Conservation (phyloP, 768 basidiomycete genomes). For the Agaricus subrufescens region DNA sequence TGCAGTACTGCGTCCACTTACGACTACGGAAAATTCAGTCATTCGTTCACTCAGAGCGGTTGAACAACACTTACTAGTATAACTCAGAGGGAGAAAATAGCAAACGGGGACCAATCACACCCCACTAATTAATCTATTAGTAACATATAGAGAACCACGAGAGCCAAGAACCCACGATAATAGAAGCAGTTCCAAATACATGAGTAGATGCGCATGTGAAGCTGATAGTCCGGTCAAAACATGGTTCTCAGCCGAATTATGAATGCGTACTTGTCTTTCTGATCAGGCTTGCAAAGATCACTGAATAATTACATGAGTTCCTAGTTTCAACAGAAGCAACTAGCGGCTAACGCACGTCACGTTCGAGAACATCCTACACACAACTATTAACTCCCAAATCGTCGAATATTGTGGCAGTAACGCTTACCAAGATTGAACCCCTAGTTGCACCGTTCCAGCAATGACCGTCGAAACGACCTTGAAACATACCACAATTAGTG, state of each 20-base stretch:
- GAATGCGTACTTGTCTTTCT: slow-evolving; percentile 35
- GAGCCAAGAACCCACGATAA: slow-evolving; percentile 44
- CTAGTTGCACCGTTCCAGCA: slow-evolving; percentile 64
- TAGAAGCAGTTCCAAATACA: slow-evolving; percentile 48
- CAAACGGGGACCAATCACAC: slow-evolving; percentile 60
- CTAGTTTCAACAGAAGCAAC: not conserved
- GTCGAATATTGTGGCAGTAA: not conserved
- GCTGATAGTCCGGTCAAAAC: slow-evolving; percentile 20
- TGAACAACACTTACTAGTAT: slow-evolving; percentile 45
- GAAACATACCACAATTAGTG: not conserved
- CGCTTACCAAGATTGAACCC: slow-evolving; percentile 56
- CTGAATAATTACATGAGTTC: slow-evolving; percentile 18
- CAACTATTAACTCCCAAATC: not conserved
- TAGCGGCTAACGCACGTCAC: slow-evolving; percentile 38
- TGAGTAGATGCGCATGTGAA: slow-evolving; percentile 50
- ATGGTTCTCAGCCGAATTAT: not conserved
- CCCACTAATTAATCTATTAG: slow-evolving; percentile 35
- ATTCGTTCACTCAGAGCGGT: not conserved
- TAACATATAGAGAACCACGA: not conserved
- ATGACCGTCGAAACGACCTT: slow-evolving; percentile 52
- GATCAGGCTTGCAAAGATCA: slow-evolving; percentile 39
- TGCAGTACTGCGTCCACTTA: not conserved
- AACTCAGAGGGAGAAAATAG: slow-evolving; percentile 52
- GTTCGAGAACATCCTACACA: slow-evolving; percentile 52
- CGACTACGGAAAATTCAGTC: slow-evolving; percentile 15